Evolutionary conservation across 176 grass and related monocot genomes (phyloP).

Genomic region (Phragmites australis): DNA sequence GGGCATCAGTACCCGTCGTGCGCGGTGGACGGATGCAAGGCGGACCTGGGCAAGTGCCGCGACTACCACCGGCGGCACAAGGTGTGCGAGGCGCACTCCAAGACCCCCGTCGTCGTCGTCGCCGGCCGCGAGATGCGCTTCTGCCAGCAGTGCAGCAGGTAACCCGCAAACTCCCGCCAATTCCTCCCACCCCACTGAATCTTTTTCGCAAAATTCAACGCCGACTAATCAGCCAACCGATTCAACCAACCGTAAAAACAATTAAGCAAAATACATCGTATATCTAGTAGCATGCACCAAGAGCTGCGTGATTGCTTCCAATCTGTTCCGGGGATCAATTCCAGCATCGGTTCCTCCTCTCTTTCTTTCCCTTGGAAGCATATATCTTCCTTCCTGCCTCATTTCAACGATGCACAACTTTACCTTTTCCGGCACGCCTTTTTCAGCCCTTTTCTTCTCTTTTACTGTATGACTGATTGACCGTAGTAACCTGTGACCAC

Average conservation of each 20-base stretch:
- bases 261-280: not conserved
- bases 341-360: not conserved
- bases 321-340: not conserved
- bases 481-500: no score
- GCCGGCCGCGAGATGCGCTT: slow-evolving; percentile 80
- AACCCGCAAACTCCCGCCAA: not conserved
- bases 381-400: slow-evolving; percentile 31
- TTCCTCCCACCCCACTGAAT: not conserved
- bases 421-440: slow-evolving; percentile 49
- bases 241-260: not conserved
- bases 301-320: not conserved
- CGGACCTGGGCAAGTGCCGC: slow-evolving; percentile 79
- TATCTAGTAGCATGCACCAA: not conserved
- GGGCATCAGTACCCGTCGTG: slow-evolving; percentile 51
- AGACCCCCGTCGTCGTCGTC: slow-evolving; percentile 75
- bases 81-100: slow-evolving; percentile 84
- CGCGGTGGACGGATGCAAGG: slow-evolving; percentile 80
- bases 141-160: slow-evolving; percentile 99
- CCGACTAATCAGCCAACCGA: not conserved
- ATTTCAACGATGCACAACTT: slow-evolving; percentile 53
- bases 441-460: not conserved
- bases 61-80: slow-evolving; percentile 92
- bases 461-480: no score
- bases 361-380: not conserved
- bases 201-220: not conserved